Evolutionary conservation across 164 flowering plant genomes (phyloP).

Genomic region (Aristolochia californica): DNA sequence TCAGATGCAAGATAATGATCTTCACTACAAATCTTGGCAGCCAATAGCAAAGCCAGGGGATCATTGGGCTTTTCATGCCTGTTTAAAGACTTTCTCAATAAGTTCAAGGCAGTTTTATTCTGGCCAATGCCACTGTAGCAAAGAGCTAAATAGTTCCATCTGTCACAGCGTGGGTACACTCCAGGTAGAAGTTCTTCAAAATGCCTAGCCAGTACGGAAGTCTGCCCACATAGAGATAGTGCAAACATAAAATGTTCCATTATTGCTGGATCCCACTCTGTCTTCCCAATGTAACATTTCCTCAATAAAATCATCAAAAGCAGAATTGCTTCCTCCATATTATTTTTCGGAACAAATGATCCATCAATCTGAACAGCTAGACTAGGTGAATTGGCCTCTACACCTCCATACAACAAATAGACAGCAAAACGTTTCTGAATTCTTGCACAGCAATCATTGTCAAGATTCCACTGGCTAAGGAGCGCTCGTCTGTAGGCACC

Average conservation of each 20-base stretch:
- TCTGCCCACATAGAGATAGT: conserved; percentile 65
- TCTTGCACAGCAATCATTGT: conserved; percentile 65
- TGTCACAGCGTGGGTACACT: conserved; percentile 51
- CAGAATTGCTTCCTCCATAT: conserved; percentile 85
- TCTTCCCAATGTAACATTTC: conserved; percentile 52
- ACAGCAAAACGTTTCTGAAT: conserved; percentile 83
- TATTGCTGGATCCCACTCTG: conserved; percentile 77
- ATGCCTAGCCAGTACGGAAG: conserved; percentile 61
- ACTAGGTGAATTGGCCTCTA: conserved; percentile 83
- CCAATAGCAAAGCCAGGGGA: conserved; percentile 49
- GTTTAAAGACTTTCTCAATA: conserved; percentile 69
- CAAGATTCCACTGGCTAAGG: conserved; percentile 84
- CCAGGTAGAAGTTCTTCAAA: conserved; percentile 87
- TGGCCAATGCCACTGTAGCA: conserved; percentile 63
- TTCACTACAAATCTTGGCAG: conserved; percentile 72
- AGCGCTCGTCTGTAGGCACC: conserved; percentile 81
- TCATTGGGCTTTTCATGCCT: conserved; percentile 70
- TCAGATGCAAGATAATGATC: conserved; percentile 68
- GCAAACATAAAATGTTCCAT: conserved; percentile 86
- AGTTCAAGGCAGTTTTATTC: conserved; percentile 50
- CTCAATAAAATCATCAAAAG: conserved; percentile 76
- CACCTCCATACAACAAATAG: conserved; percentile 74
- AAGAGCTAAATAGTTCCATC: conserved; percentile 79
- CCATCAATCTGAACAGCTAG: conserved; percentile 64
- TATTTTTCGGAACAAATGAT: conserved; percentile 72